Percentiles rank a stretch among this genome's conserved stretches.
phyloP scores from a whole-genome alignment of 805 yeast genomes.

The Lachancea kluyveri region DNA sequence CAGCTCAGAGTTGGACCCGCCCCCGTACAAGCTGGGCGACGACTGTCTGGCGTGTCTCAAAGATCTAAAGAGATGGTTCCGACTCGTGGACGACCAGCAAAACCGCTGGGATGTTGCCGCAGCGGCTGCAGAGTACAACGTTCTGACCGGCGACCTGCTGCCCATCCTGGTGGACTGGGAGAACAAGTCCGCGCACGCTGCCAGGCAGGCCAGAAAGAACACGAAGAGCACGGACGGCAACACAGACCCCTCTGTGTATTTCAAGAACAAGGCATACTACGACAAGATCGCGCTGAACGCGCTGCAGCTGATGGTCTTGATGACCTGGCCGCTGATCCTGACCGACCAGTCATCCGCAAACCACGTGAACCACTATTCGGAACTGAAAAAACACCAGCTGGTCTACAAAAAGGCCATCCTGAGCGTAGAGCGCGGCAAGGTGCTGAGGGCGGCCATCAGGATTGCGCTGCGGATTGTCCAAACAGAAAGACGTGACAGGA shows the following conservation, averaged over 20 bases:
- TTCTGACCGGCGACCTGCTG: conserved; percentile 66
- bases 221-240: conserved; percentile 12
- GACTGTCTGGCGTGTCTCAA: conserved; percentile 73
- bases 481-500: conserved; percentile 48
- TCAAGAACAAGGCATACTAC: conserved; percentile 21
- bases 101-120: conserved; percentile 75
- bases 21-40: conserved; percentile 73
- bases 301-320: conserved; percentile 71
- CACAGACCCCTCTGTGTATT: conserved; percentile 28
- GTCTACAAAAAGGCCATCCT: conserved; percentile 66
- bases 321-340: conserved; percentile 83
- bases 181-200: conserved; percentile 25
- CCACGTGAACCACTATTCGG: conserved; percentile 51
- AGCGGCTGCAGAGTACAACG: conserved; percentile 75
- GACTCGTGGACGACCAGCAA: conserved; percentile 69
- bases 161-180: conserved; percentile 77
- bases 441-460: conserved; percentile 63
- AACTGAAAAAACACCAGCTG: conserved; percentile 60
- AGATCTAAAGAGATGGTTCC: conserved; percentile 85
- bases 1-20: conserved; percentile 38
- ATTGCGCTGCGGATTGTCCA: conserved; percentile 58
- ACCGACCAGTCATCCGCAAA: conserved; percentile 51
- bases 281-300: conserved; percentile 66
- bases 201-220: conserved; percentile 15
- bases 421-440: conserved; percentile 49